Base-by-base conservation (phyloP, 2,329 filamentous ascomycete species). In the Ustilaginoidea virens region DNA sequence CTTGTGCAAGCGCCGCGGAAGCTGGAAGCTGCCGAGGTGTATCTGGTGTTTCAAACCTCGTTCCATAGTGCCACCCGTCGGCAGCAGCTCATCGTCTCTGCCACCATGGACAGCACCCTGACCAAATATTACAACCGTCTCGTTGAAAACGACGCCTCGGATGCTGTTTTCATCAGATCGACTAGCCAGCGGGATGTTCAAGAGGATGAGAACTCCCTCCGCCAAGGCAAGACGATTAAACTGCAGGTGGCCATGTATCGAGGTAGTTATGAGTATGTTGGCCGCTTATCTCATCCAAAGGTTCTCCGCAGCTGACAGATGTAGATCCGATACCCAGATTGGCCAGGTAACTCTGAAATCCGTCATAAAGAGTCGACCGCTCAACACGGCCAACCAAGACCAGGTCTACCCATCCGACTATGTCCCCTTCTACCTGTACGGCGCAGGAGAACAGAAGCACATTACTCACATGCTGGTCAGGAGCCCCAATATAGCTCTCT, bases 361-460 rank as follows among this genome's bases (percentile, higher is more conserved):
- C 6, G 24, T 25, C 13, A 15, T 25, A 13, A 25, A 25, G 14
- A 25, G 24, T 17, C 24, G 24, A 25, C 24, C 24, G 9, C 24
- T 25, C 24, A 25, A 25, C 24, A 39, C 51, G 4, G 40, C 38
- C 13, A 48, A 44, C 2, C 36, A 39, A 27, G 29, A 42, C 5
- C 39, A 43, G 29, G 39, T 37, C 12, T 33, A 59, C 13, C 59
- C 58, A 0, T 9, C 31, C 0, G 36, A 40, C 0, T 49, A 43
- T 36, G 57, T 56, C 50, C 57, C 57, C 0, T 61, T 61, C 30
- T 61, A 60, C 18, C 44, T 61, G n/a, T 61, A 61, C 32, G 55
- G 58, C 6, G 45, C 30, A 39, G 38, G 39, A 3, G 24, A 42
- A 0, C 47, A 58, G 23, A 30, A 38, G 1, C 50, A 61, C 31